phyloP scores from a whole-genome alignment of 768 basidiomycete genomes.

The Amanita pallidorosea region DNA sequence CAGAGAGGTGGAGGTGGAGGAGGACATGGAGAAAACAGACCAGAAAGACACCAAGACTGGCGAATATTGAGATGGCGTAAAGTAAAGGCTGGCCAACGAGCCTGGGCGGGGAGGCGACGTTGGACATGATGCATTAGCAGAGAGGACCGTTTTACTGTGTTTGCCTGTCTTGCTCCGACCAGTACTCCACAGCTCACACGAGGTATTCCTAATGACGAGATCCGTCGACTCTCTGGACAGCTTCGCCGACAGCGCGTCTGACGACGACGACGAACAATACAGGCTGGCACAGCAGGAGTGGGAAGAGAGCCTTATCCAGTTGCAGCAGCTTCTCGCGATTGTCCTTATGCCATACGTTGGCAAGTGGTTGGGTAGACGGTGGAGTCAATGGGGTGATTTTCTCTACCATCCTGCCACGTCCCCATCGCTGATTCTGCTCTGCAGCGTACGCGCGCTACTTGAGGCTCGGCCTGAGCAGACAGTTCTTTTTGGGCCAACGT shows the following conservation, averaged over 20 bases:
- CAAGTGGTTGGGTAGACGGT: slow-evolving; percentile 79
- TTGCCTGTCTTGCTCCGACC: not conserved
- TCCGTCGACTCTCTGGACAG: slow-evolving; percentile 46
- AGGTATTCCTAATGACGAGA: slow-evolving; percentile 36
- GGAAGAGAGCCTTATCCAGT: slow-evolving; percentile 82
- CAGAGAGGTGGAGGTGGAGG: slow-evolving; percentile 1
- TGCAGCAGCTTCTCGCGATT: slow-evolving; percentile 70
- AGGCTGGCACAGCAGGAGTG: slow-evolving; percentile 80
- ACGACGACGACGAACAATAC: slow-evolving; percentile 62
- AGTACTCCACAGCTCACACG: slow-evolving; percentile 6
- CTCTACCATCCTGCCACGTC: not conserved
- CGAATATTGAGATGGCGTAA: slow-evolving; percentile 72
- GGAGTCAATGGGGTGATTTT: slow-evolving; percentile 75
- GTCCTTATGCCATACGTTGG: slow-evolving; percentile 81
- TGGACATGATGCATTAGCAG: slow-evolving; percentile 44
- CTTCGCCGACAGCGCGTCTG: slow-evolving; percentile 41
- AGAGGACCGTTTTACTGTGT: slow-evolving; percentile 1
- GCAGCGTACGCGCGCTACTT: slow-evolving; percentile 66
- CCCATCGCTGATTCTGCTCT: slow-evolving; percentile 3
- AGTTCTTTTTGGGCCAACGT: slow-evolving; percentile 45
- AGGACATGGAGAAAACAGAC: slow-evolving; percentile 31
- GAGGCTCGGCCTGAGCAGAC: slow-evolving; percentile 46
- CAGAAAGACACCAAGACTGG: slow-evolving; percentile 77
- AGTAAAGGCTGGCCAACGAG: slow-evolving; percentile 73
- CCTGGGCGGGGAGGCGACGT: slow-evolving; percentile 27